phyloP scores from a whole-genome alignment of 768 basidiomycete genomes.

The Rhodotorula graminis region DNA sequence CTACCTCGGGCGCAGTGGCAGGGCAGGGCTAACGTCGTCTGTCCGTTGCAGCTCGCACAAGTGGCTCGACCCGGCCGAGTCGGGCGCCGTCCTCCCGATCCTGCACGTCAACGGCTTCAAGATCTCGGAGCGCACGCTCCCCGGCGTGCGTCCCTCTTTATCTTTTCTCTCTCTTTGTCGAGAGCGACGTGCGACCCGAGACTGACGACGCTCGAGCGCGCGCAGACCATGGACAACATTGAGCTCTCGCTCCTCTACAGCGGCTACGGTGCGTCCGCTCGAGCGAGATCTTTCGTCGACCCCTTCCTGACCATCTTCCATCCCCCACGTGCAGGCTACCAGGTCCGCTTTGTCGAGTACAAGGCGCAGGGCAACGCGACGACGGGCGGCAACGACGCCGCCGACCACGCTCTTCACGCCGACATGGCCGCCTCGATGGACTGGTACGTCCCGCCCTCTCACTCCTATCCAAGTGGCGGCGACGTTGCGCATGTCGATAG shows the following conservation, averaged over 20 bases:
- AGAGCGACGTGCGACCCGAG: too few relatives aligned
- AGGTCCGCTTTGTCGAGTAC: constrained; percentile 71
- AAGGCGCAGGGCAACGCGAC: constrained; percentile 49
- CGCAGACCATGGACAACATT: constrained; percentile 72
- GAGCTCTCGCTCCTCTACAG: constrained; percentile 69
- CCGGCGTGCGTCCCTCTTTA: constrained; percentile 58
- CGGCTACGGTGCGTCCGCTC: constrained; percentile 46
- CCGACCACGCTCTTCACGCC: constrained; percentile 55
- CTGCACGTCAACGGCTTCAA: constrained; percentile 76
- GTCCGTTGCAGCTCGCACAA: constrained; percentile 64
- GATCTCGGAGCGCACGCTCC: constrained; percentile 84
- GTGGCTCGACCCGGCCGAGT: constrained; percentile 83
- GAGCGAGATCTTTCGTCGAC: too few relatives aligned
- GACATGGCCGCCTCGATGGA: constrained; percentile 76
- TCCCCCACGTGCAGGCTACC: constrained; percentile 55
- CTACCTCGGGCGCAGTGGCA: too few relatives aligned
- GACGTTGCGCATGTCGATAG: too few relatives aligned
- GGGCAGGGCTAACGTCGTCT: too few relatives aligned
- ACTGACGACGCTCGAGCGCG: background rate
- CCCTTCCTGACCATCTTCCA: too few relatives aligned
- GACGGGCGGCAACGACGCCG: constrained; percentile 42
- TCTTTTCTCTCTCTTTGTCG: fast-evolving
- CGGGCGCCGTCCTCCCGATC: constrained; percentile 85
- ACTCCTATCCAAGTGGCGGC: too few relatives aligned
- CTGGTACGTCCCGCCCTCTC: constrained; percentile 48